Evolutionary conservation across 306 rosid genomes (phyloP), one percentile per base, ranked within the genome.

Genomic region (Quercus gilva): DNA sequence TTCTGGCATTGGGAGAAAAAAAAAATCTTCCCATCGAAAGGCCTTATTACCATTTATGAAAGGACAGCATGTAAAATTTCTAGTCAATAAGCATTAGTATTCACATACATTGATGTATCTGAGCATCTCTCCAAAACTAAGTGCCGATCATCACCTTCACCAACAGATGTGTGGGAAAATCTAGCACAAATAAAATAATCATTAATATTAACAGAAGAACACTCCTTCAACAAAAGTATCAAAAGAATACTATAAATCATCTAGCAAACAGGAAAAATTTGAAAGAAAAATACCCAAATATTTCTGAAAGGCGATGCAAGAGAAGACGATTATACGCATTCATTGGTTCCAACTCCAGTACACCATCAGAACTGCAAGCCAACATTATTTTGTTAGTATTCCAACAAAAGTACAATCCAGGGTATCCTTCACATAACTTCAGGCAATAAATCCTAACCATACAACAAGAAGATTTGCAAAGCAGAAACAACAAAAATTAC

Each of bases 231-330:
- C 19, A 31, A 4, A 43, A n/a, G 14, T 18, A 19, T 26, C 37
- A 25, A 19, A 31, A 21, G 60, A 57, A 1, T 8, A 21, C 23
- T 37, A 35, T 65, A 35, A 71, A 33, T 60, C 55, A 74, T 49
- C 14, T 49, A 49, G 15, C 63, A 75, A 71, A 76, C 43, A 81
- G 49, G 26, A 69, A 68, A 68, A 78, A 76, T 56, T 76, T 37
- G 56, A 33, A 33, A 74, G 80, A 65, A 78, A 74, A 73, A 73
- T 85, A 95, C 99, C 98, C 98, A 88, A 95, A 95, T 85, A 95
- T 95, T 85, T 95, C 99, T 49, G 99, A 98, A 86, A 95, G 98
- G 65, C 97, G 98, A 73, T 95, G 99, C 89, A 95, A 88, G 73
- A 95, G 98, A 87, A 93, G 98, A 80, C 99, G 99, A 53, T 85